phyloP scores from a whole-genome alignment of 176 grass and related monocot genomes.

The Coix lacrymajobi region DNA sequence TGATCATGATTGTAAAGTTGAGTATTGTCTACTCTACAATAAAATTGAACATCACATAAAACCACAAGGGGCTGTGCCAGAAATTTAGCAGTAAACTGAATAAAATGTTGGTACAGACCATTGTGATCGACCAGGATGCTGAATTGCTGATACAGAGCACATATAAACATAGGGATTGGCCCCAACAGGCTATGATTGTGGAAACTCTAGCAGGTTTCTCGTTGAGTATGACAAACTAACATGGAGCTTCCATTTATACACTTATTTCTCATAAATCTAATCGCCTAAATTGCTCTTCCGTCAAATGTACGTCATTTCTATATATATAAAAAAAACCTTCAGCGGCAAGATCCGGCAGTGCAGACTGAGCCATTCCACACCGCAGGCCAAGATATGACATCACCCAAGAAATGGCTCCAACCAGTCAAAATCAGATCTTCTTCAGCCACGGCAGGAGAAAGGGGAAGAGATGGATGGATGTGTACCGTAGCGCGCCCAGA shows the following conservation, averaged over 20 bases:
- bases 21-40: not conserved
- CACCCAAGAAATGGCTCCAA: not conserved
- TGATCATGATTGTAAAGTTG: not conserved
- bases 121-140: not conserved
- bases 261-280: not conserved
- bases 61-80: not conserved
- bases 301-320: not conserved
- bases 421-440: not conserved
- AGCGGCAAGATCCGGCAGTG: not conserved
- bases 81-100: not conserved
- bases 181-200: not conserved
- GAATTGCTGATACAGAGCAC: not conserved
- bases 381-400: not conserved
- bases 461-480: not conserved
- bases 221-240: not conserved
- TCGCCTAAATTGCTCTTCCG: not conserved
- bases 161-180: not conserved
- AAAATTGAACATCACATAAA: not conserved
- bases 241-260: not conserved
- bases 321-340: not conserved
- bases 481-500: constrained; percentile 92
- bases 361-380: not conserved
- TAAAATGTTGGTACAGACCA: not conserved
- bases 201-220: not conserved
- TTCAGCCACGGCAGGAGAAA: not conserved